Conservation (phyloP, 129 eudicot genomes). For the Tagetes patula region DNA sequence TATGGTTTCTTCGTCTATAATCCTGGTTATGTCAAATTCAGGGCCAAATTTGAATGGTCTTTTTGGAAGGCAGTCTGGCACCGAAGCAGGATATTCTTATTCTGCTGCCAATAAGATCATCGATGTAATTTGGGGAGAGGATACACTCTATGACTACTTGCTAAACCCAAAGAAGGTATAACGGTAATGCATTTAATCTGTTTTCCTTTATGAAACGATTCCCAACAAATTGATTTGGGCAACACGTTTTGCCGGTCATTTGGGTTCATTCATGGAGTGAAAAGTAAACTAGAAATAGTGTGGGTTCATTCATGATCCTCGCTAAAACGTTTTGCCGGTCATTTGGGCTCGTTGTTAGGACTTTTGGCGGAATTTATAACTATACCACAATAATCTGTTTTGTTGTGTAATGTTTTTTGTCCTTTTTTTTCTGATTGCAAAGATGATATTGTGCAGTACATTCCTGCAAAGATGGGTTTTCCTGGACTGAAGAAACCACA, state of each 20-base stretch:
- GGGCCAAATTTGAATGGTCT: slow-evolving; percentile 93
- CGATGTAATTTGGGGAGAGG: slow-evolving; percentile 80
- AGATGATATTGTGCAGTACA: slow-evolving; percentile 47
- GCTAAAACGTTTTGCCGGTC: neutral
- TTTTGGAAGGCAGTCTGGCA: slow-evolving; percentile 87
- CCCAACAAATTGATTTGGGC: neutral
- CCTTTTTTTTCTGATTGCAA: neutral
- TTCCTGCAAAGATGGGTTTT: slow-evolving; percentile 82
- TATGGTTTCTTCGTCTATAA: neutral
- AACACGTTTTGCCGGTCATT: neutral
- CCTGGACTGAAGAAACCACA: slow-evolving; percentile 84
- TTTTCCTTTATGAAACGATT: neutral
- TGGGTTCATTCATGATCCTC: neutral
- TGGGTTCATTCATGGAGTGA: neutral
- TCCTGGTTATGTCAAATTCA: slow-evolving; percentile 17
- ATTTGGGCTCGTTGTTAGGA: neutral
- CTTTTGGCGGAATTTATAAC: neutral
- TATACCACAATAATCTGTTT: neutral
- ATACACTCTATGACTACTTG: slow-evolving; percentile 78
- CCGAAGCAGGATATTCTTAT: slow-evolving; percentile 79
- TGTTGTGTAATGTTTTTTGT: neutral
- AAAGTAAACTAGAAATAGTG: neutral
- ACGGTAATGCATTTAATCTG: neutral
- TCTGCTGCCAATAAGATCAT: slow-evolving; percentile 76
- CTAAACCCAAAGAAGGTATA: slow-evolving; percentile 83